These are phyloP conservation scores for Neolentinus lepideus DNA, from an alignment of 1,284 basidiomycete genomes.

Conservation along the genomic window DNA sequence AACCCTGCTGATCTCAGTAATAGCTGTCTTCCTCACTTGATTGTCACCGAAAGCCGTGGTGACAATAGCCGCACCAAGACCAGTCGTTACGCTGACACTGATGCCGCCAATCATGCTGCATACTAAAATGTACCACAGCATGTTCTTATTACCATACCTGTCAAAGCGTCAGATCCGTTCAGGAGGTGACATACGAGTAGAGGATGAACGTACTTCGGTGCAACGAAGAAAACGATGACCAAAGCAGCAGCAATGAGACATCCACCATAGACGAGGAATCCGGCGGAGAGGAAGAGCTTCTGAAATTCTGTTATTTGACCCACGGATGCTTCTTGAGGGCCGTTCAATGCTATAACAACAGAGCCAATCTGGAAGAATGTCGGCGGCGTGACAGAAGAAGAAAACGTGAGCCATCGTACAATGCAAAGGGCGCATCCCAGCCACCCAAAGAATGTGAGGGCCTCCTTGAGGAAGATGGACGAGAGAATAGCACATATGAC, in stretches of 20 bases:
- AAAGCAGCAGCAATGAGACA: conserved; percentile 58
- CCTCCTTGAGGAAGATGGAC: conserved; percentile 90
- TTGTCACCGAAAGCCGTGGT: conserved; percentile 82
- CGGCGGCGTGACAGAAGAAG: neutral
- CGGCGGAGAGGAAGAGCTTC: conserved; percentile 77
- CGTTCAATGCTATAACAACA: conserved; percentile 77
- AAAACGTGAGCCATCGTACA: conserved; percentile 30
- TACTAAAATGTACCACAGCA: conserved; percentile 93
- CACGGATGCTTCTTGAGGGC: conserved; percentile 75
- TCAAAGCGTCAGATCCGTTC: conserved; percentile 3
- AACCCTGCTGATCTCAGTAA: neutral
- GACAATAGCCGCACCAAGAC: conserved; percentile 88
- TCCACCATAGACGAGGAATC: conserved; percentile 78
- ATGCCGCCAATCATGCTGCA: conserved; percentile 97
- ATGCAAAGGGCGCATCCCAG: conserved; percentile 87
- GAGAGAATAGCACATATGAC: conserved; percentile 94
- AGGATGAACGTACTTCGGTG: conserved; percentile 47
- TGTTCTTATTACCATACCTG: conserved; percentile 85
- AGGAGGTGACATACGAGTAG: conserved; percentile 7
- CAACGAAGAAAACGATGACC: conserved; percentile 73
- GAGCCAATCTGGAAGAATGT: conserved; percentile 62
- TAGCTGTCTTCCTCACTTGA: conserved; percentile 45
- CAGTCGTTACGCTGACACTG: conserved; percentile 93
- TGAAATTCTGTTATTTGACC: conserved; percentile 80
- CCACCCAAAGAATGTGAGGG: conserved; percentile 89